Evolutionary conservation across 2,329 filamentous ascomycete genomes (phyloP).

Genomic region (Sphaerostilbella broomeana): DNA sequence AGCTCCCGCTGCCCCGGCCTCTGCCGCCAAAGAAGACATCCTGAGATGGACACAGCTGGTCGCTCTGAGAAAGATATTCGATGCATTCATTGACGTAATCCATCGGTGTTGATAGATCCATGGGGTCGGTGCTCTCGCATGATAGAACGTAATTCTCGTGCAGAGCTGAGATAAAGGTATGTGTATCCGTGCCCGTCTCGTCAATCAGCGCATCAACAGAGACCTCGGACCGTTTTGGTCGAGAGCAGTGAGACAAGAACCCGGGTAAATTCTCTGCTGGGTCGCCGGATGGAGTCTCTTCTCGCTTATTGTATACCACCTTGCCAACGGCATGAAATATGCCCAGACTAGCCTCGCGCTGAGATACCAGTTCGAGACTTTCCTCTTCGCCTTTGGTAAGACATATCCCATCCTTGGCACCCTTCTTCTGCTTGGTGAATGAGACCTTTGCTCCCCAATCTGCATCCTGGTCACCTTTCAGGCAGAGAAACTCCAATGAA

Average conservation of each 20-base stretch:
- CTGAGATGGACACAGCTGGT: slow-evolving; percentile 71
- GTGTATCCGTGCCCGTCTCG: slow-evolving; percentile 85
- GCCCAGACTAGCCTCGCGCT: slow-evolving; percentile 81
- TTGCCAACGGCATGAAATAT: slow-evolving; percentile 96
- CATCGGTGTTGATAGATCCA: slow-evolving; percentile 54
- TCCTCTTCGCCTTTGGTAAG: slow-evolving; percentile 74
- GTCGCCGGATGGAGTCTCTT: slow-evolving; percentile 43
- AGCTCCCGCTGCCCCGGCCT: slow-evolving; percentile 39
- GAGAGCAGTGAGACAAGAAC: slow-evolving; percentile 50
- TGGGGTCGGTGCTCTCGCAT: slow-evolving; percentile 53
- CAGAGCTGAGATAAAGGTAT: slow-evolving; percentile 81
- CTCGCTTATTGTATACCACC: slow-evolving; percentile 91
- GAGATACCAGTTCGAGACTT: slow-evolving; percentile 72
- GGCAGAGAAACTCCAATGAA: slow-evolving; percentile 83
- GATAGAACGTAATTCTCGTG: slow-evolving; percentile 93
- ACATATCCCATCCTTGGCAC: slow-evolving; percentile 46
- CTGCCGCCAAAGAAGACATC: slow-evolving; percentile 60
- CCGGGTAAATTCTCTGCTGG: slow-evolving; percentile 49
- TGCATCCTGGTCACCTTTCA: slow-evolving; percentile 68
- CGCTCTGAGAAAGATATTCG: slow-evolving; percentile 78
- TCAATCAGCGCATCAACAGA: slow-evolving; percentile 73
- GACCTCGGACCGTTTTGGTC: slow-evolving; percentile 59
- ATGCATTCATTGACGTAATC: slow-evolving; percentile 82
- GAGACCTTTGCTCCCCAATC: slow-evolving; percentile 70
- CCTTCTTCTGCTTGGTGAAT: slow-evolving; percentile 62